Conservation (phyloP, 106 monocot genomes). For the Dactylorhiza incarnata region DNA sequence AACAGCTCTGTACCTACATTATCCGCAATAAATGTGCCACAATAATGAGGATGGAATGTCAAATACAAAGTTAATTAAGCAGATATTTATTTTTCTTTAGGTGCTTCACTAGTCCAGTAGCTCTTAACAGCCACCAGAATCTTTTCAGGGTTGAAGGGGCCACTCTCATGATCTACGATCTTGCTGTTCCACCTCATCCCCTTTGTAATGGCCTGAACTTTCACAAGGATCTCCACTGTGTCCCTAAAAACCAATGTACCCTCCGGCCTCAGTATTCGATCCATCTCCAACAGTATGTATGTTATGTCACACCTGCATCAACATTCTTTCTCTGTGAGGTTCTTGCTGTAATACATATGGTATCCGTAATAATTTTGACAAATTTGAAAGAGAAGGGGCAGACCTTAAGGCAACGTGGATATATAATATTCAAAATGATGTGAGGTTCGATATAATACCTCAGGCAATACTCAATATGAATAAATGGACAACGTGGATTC, state of each 20-base stretch:
- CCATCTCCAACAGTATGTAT: constrained; percentile 15
- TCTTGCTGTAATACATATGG: neutral
- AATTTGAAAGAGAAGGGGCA: constrained; percentile 19
- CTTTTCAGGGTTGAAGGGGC: constrained; percentile 19
- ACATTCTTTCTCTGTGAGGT: neutral
- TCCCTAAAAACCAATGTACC: constrained; percentile 14
- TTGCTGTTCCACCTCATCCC: constrained; percentile 16
- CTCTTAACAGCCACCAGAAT: constrained; percentile 13
- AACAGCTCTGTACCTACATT: neutral
- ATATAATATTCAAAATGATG: constrained; percentile 22
- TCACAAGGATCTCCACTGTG: constrained; percentile 14
- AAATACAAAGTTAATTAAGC: neutral
- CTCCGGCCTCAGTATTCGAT: constrained; percentile 10
- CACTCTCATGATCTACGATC: constrained; percentile 17
- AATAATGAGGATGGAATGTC: neutral
- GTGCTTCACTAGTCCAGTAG: constrained; percentile 14
- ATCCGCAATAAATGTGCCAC: neutral
- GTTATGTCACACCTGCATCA: constrained; percentile 16
- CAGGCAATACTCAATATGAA: too few species aligned
- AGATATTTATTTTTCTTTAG: neutral
- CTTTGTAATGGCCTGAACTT: constrained; percentile 3
- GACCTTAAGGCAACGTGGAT: constrained; percentile 23
- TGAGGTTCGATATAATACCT: too few species aligned
- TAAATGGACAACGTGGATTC: too few species aligned
- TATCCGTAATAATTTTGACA: constrained; percentile 7